Percentiles rank a stretch among this genome's conserved stretches.
Conservation (phyloP, 805 yeast species). For the Nakazawaea ishiwadae region DNA sequence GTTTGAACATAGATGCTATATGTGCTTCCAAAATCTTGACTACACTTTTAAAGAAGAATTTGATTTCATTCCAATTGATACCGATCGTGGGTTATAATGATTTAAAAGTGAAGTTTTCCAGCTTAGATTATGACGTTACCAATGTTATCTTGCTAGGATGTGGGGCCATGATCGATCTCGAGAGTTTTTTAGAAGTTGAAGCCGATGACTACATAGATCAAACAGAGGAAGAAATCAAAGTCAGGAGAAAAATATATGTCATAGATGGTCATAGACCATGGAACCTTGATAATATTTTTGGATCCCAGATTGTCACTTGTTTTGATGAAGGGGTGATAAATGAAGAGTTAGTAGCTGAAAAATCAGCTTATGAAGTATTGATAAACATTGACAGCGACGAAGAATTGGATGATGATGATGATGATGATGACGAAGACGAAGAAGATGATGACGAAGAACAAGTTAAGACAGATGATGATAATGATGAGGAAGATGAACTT, state of each 20-base stretch:
- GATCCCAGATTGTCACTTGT: slow-evolving; percentile 71
- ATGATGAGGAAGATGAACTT: slow-evolving; percentile 25
- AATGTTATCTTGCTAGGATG: slow-evolving; percentile 84
- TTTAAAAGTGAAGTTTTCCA: slow-evolving; percentile 54
- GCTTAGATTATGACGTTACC: slow-evolving; percentile 68
- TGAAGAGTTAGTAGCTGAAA: slow-evolving; percentile 49
- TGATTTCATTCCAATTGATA: slow-evolving; percentile 81
- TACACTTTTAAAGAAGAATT: slow-evolving; percentile 65
- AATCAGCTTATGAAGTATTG: slow-evolving; percentile 55
- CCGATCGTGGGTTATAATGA: slow-evolving; percentile 94
- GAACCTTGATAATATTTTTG: slow-evolving; percentile 91
- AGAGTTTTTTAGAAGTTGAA: slow-evolving; percentile 63
- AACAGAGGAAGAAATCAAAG: slow-evolving; percentile 21
- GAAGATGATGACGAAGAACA: slow-evolving; percentile 30
- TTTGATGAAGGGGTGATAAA: slow-evolving; percentile 83
- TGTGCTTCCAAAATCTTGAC: slow-evolving; percentile 83
- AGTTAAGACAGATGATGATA: too few species aligned
- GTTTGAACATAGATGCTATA: slow-evolving; percentile 85
- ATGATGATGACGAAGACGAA: slow-evolving; percentile 31
- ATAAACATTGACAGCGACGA: slow-evolving; percentile 35
- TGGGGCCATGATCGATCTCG: slow-evolving; percentile 89
- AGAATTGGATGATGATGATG: slow-evolving; percentile 30
- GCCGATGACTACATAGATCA: slow-evolving; percentile 44
- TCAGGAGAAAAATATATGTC: slow-evolving; percentile 62
- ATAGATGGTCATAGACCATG: slow-evolving; percentile 95